Conservation (phyloP, 2,329 filamentous ascomycete genomes). For the Colletotrichum sp. region DNA sequence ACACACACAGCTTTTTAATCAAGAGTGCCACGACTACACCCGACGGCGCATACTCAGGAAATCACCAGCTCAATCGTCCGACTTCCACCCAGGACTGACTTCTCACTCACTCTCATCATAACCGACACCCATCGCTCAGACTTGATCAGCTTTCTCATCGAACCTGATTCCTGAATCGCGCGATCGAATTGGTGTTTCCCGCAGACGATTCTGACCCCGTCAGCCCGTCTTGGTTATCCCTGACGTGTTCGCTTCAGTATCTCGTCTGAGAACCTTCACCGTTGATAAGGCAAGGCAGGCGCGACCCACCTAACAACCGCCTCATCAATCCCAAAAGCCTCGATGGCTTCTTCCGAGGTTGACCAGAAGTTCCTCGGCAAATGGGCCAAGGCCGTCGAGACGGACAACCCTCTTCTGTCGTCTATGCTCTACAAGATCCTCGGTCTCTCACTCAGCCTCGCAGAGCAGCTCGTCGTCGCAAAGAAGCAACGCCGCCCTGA, state of each 20-base stretch:
- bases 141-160: background rate
- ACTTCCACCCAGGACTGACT: background rate
- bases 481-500: conserved; percentile 85
- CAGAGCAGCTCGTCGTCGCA: conserved; percentile 81
- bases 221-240: background rate
- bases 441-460: conserved; percentile 87
- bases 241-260: background rate
- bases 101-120: background rate
- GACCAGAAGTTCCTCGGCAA: conserved; percentile 96
- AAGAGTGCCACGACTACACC: background rate
- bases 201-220: background rate
- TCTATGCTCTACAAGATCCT: conserved; percentile 89
- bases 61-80: background rate
- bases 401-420: conserved; percentile 79
- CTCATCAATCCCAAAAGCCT: conserved; percentile 13
- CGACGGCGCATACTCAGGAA: background rate
- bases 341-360: conserved; percentile 95
- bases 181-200: background rate
- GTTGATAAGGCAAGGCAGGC: background rate
- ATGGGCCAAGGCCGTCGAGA: conserved; percentile 80
- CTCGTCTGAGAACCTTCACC: background rate
- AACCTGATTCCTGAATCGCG: background rate
- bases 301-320: background rate
- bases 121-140: background rate
- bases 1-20: background rate